Evolutionary conservation across 257 asterid genomes (phyloP).

Genomic region (Jasminum sambac): DNA sequence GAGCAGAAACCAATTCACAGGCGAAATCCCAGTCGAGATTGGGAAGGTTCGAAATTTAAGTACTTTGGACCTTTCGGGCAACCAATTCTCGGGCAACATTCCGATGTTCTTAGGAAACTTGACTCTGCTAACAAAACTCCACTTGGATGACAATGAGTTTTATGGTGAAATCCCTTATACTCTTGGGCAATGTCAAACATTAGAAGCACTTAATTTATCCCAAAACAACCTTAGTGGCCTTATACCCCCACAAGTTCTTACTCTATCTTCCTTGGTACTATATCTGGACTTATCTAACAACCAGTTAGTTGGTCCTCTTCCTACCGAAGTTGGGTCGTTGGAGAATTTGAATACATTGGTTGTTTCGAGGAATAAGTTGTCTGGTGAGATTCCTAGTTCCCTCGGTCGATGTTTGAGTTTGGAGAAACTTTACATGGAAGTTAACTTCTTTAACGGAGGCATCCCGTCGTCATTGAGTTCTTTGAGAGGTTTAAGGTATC

Average conservation of each 20-base stretch:
- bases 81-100: constrained; percentile 18
- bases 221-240: constrained; percentile 23
- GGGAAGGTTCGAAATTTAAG: constrained; percentile 19
- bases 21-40: constrained; percentile 22
- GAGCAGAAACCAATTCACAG: constrained; percentile 17
- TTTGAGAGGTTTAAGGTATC: constrained; percentile 20
- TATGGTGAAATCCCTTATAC: constrained; percentile 14
- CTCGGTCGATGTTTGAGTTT: constrained; percentile 23
- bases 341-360: constrained; percentile 23
- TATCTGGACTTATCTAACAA: constrained; percentile 20
- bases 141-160: constrained; percentile 21
- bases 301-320: constrained; percentile 21
- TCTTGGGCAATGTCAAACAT: constrained; percentile 15
- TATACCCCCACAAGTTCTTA: constrained; percentile 16
- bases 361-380: constrained; percentile 28
- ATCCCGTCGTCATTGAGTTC: constrained; percentile 22
- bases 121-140: constrained; percentile 17
- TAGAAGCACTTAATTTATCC: constrained; percentile 19
- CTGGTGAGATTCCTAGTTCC: constrained; percentile 28
- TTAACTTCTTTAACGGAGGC: constrained; percentile 22
- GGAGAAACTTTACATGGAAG: constrained; percentile 11
- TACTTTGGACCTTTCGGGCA: constrained; percentile 11
- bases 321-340: constrained; percentile 17
- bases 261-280: constrained; percentile 12
- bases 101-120: constrained; percentile 10